Percentiles rank a stretch among this genome's conserved stretches.
These are phyloP conservation scores for Rusavskia elegans DNA, from an alignment of 495 filamentous ascomycete genomes.

Conservation along the genomic window DNA sequence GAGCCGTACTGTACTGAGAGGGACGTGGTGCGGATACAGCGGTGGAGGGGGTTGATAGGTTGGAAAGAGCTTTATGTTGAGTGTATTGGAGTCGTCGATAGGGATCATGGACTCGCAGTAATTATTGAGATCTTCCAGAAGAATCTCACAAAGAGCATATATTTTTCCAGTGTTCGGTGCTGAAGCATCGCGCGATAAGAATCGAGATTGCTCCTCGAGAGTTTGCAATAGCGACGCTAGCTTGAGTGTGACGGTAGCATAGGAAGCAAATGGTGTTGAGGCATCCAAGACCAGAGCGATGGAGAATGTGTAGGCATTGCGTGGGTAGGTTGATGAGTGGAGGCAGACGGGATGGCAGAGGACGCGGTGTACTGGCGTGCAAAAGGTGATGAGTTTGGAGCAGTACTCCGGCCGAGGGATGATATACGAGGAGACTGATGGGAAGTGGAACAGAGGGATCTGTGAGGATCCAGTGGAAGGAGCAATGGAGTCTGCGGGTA, in stretches of 20 bases:
- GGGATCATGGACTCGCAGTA: slow-evolving; percentile 98
- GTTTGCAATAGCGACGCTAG: slow-evolving; percentile 71
- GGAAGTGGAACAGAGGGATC: slow-evolving; percentile 63
- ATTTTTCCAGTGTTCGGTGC: slow-evolving; percentile 44
- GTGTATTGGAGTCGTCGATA: slow-evolving; percentile 82
- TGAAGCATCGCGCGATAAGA: slow-evolving; percentile 36
- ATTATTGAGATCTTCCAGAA: slow-evolving; percentile 91
- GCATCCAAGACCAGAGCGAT: slow-evolving; percentile 75
- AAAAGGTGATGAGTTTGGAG: slow-evolving; percentile 55
- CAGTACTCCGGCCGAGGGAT: slow-evolving; percentile 88
- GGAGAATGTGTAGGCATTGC: slow-evolving; percentile 98
- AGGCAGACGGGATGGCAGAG: slow-evolving; percentile 85
- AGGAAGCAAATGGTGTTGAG: slow-evolving; percentile 47
- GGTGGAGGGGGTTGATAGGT: slow-evolving; percentile 60
- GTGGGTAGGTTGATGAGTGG: slow-evolving; percentile 53
- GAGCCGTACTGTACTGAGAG: slow-evolving; percentile 72
- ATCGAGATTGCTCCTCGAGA: slow-evolving; percentile 74
- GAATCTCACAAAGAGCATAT: slow-evolving; percentile 70
- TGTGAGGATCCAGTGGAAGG: slow-evolving; percentile 33
- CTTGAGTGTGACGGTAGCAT: slow-evolving; percentile 71
- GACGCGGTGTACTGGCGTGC: slow-evolving; percentile 60
- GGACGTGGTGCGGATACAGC: slow-evolving; percentile 77
- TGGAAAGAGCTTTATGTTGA: slow-evolving; percentile 93
- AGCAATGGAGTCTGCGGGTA: slow-evolving; percentile 54
- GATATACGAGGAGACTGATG: slow-evolving; percentile 70